Percentiles rank a stretch among this genome's conserved stretches.
These are phyloP conservation scores for Plectranthus barbatus DNA, from an alignment of 257 asterid genomes.

Conservation along the genomic window DNA sequence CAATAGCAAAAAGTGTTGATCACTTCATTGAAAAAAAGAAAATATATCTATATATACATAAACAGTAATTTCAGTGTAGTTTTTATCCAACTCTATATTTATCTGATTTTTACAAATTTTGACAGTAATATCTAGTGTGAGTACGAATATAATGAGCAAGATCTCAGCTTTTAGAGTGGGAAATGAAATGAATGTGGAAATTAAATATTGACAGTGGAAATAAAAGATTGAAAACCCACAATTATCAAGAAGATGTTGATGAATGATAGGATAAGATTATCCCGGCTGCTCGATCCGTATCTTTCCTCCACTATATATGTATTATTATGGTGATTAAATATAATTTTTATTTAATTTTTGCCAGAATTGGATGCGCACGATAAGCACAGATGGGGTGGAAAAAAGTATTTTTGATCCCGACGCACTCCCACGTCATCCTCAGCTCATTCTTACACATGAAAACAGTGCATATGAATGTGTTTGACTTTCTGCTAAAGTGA, in stretches of 20 bases:
- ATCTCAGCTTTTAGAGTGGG: not conserved
- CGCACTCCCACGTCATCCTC: constrained; percentile 36
- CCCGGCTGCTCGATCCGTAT: constrained; percentile 1
- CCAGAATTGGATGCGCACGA: constrained; percentile 34
- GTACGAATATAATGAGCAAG: not conserved
- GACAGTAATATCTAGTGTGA: not conserved
- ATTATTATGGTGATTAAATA: not conserved
- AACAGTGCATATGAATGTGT: constrained; percentile 35
- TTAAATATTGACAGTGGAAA: not conserved
- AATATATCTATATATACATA: too few relatives aligned
- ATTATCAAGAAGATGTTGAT: not conserved
- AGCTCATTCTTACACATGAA: constrained; percentile 27
- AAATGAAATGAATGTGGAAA: not conserved
- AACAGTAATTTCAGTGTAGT: not conserved
- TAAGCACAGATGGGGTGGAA: constrained; percentile 4
- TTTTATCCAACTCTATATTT: too few relatives aligned
- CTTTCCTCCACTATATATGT: constrained; percentile 4
- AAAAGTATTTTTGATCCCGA: constrained; percentile 14
- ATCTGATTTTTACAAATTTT: too few relatives aligned
- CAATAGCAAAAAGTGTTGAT: too few relatives aligned
- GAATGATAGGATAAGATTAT: constrained; percentile 12
- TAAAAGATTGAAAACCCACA: not conserved
- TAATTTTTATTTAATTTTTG: not conserved
- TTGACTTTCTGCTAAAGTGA: constrained; percentile 51
- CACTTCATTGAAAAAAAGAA: not conserved